Evolutionary conservation across 352 stramenopile genomes (phyloP).

Genomic region (Phytophthora vignae): DNA sequence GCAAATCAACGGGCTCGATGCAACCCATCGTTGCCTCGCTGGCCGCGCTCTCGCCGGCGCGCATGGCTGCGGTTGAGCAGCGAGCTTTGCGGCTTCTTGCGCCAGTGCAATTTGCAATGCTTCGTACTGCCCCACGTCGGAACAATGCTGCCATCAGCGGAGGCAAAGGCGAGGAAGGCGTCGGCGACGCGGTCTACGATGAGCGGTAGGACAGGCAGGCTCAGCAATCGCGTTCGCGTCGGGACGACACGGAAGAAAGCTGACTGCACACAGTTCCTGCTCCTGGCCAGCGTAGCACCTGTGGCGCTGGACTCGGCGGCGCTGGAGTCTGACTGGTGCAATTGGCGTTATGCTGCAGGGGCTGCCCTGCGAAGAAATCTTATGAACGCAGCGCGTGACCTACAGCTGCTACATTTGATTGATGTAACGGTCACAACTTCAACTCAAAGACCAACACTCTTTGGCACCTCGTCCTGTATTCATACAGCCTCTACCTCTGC

Average conservation of each 20-base stretch:
- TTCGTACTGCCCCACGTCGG: neutral
- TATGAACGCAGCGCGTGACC: neutral
- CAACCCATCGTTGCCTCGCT: constrained; percentile 20
- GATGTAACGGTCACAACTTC: constrained; percentile 26
- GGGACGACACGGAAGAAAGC: constrained; percentile 23
- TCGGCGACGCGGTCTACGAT: neutral
- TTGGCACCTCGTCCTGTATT: neutral
- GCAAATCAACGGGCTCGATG: constrained; percentile 13
- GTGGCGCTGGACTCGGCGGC: neutral
- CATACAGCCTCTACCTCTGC: neutral
- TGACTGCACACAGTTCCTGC: neutral
- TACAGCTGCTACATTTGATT: constrained; percentile 7
- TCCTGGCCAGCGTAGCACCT: constrained; percentile 4
- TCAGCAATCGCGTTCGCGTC: constrained; percentile 28
- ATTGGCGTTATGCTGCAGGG: neutral
- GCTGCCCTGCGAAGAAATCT: neutral
- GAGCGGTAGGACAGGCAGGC: constrained; percentile 2
- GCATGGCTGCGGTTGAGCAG: constrained; percentile 9
- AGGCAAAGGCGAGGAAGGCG: neutral
- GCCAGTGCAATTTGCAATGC: neutral
- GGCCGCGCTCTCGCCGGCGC: constrained; percentile 8
- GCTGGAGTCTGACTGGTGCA: neutral
- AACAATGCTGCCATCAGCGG: neutral
- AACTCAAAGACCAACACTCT: constrained; percentile 24
- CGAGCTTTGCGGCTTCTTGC: constrained; percentile 14